Percentiles rank a stretch among this genome's conserved stretches.
Conservation (phyloP, 2,329 filamentous ascomycete species). For the Thelonectria rubi region DNA sequence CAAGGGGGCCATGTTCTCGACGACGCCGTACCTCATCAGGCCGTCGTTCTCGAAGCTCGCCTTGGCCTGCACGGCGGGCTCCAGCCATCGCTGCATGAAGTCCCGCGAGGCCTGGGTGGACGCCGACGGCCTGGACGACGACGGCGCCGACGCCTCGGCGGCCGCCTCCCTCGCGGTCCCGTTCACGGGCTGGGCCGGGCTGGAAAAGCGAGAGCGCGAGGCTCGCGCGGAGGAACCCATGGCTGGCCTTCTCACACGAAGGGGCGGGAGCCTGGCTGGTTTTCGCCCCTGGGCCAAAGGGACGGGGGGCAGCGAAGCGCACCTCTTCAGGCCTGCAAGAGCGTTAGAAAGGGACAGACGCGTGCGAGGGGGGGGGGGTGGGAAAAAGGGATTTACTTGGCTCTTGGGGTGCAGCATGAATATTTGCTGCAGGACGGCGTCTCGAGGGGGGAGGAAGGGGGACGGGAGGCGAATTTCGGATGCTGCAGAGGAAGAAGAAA, state of each 20-base stretch:
- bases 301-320: constrained; percentile 39
- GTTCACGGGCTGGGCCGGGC: constrained; percentile 54
- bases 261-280: constrained; percentile 31
- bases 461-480: constrained; percentile 43
- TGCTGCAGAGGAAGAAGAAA: constrained; percentile 34
- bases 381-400: constrained; percentile 38
- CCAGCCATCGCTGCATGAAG: constrained; percentile 67
- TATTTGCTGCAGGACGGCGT: constrained; percentile 46
- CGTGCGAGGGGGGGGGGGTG: neutral
- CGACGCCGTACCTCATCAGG: constrained; percentile 76
- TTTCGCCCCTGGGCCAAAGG: constrained; percentile 34
- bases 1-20: constrained; percentile 85
- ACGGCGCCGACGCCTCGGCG: no score
- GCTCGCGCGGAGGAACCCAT: constrained; percentile 51
- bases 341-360: constrained; percentile 28
- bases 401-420: constrained; percentile 46
- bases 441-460: constrained; percentile 33
- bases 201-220: constrained; percentile 66
- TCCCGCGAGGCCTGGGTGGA: constrained; percentile 52
- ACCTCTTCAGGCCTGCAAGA: constrained; percentile 44
- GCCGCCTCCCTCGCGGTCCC: constrained; percentile 40
- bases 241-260: constrained; percentile 47
- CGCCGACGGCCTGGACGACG: constrained; percentile 43
- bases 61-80: constrained; percentile 66
- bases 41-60: constrained; percentile 83